A percentile compares a stretch with the other conserved stretches of the same genome.
Evolutionary conservation across 2,329 filamentous ascomycete genomes (phyloP).

Genomic region (Tolypocladium amazonense): DNA sequence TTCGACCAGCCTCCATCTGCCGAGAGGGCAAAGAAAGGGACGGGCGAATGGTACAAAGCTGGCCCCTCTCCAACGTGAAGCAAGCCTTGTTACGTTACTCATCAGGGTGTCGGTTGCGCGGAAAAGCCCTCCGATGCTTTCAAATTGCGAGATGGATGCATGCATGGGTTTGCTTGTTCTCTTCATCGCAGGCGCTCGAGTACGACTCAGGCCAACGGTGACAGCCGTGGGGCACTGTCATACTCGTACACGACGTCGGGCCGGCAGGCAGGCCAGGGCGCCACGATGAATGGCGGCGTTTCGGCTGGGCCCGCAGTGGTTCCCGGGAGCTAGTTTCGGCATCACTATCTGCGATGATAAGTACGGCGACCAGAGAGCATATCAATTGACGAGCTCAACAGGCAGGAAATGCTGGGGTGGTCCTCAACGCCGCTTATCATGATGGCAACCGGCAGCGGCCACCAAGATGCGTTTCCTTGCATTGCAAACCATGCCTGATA

Average conservation of each 20-base stretch:
- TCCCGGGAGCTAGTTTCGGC: neutral
- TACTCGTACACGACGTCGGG: neutral
- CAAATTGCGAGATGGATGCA: neutral
- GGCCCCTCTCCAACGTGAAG: neutral
- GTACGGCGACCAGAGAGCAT: neutral
- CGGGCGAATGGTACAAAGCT: neutral
- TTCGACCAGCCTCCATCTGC: neutral
- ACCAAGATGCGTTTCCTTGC: neutral
- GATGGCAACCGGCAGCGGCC: neutral
- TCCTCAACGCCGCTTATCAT: neutral
- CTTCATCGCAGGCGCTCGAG: neutral
- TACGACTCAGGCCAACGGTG: neutral
- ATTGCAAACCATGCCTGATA: neutral
- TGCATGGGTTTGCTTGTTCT: neutral
- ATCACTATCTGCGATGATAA: neutral
- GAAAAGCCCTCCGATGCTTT: neutral
- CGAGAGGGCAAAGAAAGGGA: neutral
- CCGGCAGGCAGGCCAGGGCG: neutral
- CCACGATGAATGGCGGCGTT: neutral
- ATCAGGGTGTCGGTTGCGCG: neutral
- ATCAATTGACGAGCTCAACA: neutral
- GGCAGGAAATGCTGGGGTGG: neutral
- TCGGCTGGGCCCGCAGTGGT: neutral
- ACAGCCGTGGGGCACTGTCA: neutral
- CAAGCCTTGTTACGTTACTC: neutral